Base-by-base conservation (phyloP, 192 early-diverging fungal genomes). In the Pilaira anomala region DNA sequence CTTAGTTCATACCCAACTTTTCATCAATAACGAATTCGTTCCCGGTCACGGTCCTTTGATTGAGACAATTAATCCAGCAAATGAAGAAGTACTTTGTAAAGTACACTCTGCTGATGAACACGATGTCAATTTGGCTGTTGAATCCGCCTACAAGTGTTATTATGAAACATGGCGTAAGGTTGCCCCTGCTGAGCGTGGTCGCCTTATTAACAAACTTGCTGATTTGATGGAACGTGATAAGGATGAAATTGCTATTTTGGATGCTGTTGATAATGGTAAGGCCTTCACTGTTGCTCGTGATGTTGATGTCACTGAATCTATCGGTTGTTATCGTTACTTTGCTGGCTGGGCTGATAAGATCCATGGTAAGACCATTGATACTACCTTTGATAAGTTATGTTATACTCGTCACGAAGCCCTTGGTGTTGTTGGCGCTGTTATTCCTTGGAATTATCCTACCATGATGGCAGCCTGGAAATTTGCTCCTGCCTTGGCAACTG, bases 231-330 rank as follows among this genome's bases (percentile, higher is more conserved):
- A 82, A 42, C 63, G 71, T 18, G 78, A 87, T 24, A 66, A 77
- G 9, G 76, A 74, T 14, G 66, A 75, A 13, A 42, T 90, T 16
- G 85, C 82, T 0, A 63, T 49, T 0, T 61, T 90, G 16, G 91
- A 93, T 76, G 85, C 87, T 4, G 68, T 77, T 39, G 93, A 93
- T 71, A 90, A 92, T 53, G 93, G 91, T 22, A 93, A 92, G 72
- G 81, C 91, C 1, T 69, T 89, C 29, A 59, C 51, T 19, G 72
- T 88, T 28, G 90, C 90, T 36, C 66, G 74, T 26, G 62, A 64
- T 53, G 74, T 79, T 12, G 91, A 93, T 62, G 83, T 95, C 22
- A 83, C 84, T 1, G 72, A 71, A 39, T 82, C 86, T 13, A 79
- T 88, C 51, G 76, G 72, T 33, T 86, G 85, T 60, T 91, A 87